Evolutionary conservation across 495 filamentous ascomycete species (phyloP), one percentile per base, ranked within the genome.

Genomic region (Penicillium waksmanii): DNA sequence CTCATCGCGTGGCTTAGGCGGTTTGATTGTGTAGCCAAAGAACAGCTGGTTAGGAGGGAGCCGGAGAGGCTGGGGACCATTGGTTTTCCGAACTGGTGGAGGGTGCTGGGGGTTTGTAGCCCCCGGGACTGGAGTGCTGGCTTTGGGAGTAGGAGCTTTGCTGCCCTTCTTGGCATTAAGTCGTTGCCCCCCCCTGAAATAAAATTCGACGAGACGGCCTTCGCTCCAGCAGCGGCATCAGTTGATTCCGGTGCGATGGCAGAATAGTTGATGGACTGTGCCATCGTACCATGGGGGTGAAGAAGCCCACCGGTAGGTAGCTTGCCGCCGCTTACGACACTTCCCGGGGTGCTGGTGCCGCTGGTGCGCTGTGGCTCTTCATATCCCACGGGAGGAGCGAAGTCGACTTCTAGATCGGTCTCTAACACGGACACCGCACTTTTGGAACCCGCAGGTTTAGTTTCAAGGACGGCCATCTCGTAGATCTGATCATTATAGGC

Each of bases 351-450:
- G 67, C 82, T 87, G 42, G 85, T 86, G 1, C 86, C 85, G 55
- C 84, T 85, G 31, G 72, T 76, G 3, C 78, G 77, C 52, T 78
- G 77, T 2, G 91, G 89, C 70, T 98, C 96, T 59, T 96, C 89
- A 66, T 96, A 98, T 60, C 96, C 95, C 5, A 98, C 84, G 0
- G 95, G 95, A 7, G 96, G 80, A 0, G 93, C 95, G 68, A 98
- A 98, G 65, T 98, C 95, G 51, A 98, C 95, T 60, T 89, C 88
- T 5, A 98, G 80, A 76, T 98, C 95, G 0, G 94, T 98, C 74
- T 98, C 95, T 13, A 97, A 82, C 70, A 95, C 93, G 57, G 92
- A 90, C n/a, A 98, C 89, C 0, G 85, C 85, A 70, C 87, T 91
- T 60, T 87, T 89, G 0, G 85, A 79, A 9, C 83, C 87, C 44